Evolutionary conservation across 108 stramenopile species (phyloP), one percentile per base, ranked within the genome.

Genomic region (Pseudonitzschia pungens): DNA sequence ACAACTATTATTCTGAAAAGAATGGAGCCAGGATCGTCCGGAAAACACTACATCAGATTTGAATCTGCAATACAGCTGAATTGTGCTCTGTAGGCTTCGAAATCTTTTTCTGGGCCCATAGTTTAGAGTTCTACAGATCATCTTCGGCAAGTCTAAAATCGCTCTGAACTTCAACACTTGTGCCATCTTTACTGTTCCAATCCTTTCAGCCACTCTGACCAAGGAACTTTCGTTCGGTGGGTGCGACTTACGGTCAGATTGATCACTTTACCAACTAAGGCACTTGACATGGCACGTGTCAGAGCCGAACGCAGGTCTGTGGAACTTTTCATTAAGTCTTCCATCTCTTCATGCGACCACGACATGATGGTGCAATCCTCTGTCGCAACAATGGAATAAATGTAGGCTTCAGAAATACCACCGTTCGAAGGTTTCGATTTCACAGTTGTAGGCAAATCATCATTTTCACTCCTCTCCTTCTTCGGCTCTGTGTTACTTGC

Each of bases 251-350:
- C 64, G 65, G 90, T 93, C 52, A 94, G 86, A 72, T 94, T 94
- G 54, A 91, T 83, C 12, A 94, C 93, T 77, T 94, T 94, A 20
- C 90, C 93, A 4, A 94, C 88, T 50, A 94, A 81, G 2, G 90
- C 87, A 33, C 86, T 80, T 14, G 93, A 90, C 90, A 94, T 91
- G 63, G 90, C 86, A 42, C 93, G 73, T 12, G 93, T 94, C 65
- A 94, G 28, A 31, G 93, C 80, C 33, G 70, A 67, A 51, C 89
- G 73, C 74, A 94, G 82, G 67, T 94, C 89, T 15, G 72, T 58
- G 36, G 88, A 89, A 18, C 80, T 73, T 64, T 83, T 79, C 85
- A 94, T 85, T 20, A 94, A 51, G 20, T 66, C 72, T 62, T 87
- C 85, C 89, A 94, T 86, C 27, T 90, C 90, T 40, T 84, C 82